These are phyloP conservation scores for Aspergillus asperescens DNA, from an alignment of 495 filamentous ascomycete species.

Conservation along the genomic window DNA sequence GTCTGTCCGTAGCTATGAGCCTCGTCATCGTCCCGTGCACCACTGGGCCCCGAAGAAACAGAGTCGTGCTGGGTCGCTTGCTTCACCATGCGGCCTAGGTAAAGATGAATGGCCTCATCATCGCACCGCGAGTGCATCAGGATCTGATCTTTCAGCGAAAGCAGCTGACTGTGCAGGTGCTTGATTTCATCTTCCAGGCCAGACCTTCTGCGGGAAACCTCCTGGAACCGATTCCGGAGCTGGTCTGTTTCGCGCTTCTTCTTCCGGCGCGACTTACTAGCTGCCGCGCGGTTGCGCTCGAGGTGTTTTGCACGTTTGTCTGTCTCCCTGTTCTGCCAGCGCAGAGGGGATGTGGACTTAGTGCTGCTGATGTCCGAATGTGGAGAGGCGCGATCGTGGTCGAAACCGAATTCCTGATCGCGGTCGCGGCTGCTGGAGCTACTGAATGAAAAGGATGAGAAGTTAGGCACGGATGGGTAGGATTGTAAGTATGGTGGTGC, in stretches of 20 bases:
- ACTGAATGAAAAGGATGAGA: not conserved
- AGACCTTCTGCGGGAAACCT: slow-evolving; percentile 23
- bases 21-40: not conserved
- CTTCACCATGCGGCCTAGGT: slow-evolving; percentile 46
- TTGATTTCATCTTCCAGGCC: slow-evolving; percentile 9
- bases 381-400: not conserved
- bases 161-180: slow-evolving; percentile 34
- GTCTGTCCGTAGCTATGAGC: not conserved
- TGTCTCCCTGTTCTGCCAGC: not conserved
- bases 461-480: not conserved
- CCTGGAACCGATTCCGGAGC: slow-evolving; percentile 46
- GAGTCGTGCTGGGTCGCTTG: slow-evolving; percentile 31
- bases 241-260: slow-evolving; percentile 70
- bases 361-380: slow-evolving; percentile 1
- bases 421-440: not conserved
- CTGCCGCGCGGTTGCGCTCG: slow-evolving; percentile 77
- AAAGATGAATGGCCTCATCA: slow-evolving; percentile 49
- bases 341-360: not conserved
- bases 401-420: not conserved
- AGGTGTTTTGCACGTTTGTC: slow-evolving; percentile 52
- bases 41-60: not conserved
- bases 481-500: not conserved
- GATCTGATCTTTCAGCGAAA: slow-evolving; percentile 53
- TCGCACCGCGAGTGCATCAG: slow-evolving; percentile 57
- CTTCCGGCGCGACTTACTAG: slow-evolving; percentile 82